phyloP scores from a whole-genome alignment of 2,329 filamentous ascomycete genomes.

The Diaporthe sp. region DNA sequence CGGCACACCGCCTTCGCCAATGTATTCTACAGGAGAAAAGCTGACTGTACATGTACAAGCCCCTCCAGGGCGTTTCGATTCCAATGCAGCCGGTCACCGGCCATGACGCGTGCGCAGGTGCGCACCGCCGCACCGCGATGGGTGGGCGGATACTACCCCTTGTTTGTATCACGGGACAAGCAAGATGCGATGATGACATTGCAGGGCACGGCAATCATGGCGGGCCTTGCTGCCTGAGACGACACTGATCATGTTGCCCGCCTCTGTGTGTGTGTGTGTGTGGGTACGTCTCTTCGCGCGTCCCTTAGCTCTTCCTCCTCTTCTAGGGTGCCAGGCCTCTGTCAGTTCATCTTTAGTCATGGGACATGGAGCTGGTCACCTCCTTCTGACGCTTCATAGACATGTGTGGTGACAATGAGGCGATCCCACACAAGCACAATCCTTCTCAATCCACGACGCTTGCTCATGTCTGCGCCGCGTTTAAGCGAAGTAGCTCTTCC shows the following conservation, averaged over 20 bases:
- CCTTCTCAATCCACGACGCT: not conserved
- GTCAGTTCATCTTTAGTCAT: not conserved
- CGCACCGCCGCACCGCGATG: not conserved
- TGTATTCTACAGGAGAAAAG: conserved; percentile 7
- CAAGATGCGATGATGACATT: conserved; percentile 16
- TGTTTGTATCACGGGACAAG: not conserved
- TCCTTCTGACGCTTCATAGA: not conserved
- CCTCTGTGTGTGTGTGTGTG: not conserved
- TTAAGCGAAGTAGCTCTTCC: conserved; percentile 99
- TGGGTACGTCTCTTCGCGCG: not conserved
- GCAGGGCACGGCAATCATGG: not conserved
- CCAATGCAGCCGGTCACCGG: conserved; percentile 10
- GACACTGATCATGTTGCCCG: not conserved
- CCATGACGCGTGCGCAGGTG: conserved; percentile 7
- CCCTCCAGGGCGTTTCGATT: conserved; percentile 6
- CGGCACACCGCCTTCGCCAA: conserved; percentile 5
- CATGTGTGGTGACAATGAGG: not conserved
- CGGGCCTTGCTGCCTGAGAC: not conserved
- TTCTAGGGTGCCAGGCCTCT: not conserved
- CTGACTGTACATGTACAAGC: conserved; percentile 33
- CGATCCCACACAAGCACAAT: not conserved
- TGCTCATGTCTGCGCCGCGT: not conserved
- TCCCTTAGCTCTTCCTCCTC: not conserved
- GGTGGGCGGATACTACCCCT: not conserved
- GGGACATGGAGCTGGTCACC: not conserved